A percentile compares a stretch with the other conserved stretches of the same genome.
Conservation (phyloP, 1,139 yeast species). For the Taiozyma sp. region DNA sequence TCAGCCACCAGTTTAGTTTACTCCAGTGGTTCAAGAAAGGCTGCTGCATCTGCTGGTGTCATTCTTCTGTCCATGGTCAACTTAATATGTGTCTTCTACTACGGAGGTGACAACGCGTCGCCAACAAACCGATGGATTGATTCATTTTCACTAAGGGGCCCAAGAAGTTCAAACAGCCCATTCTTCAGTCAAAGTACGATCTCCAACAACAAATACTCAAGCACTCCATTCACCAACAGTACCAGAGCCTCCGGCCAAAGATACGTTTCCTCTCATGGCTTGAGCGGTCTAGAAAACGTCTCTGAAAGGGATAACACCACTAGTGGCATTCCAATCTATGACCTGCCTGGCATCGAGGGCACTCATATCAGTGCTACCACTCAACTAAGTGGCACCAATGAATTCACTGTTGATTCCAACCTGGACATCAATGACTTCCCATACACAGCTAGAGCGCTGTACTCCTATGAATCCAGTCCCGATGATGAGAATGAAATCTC, state of each 20-base stretch:
- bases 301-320: constrained; percentile 17
- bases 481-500: constrained; percentile 92
- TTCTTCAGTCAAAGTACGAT: constrained; percentile 28
- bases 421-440: constrained; percentile 48
- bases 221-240: constrained; percentile 1
- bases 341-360: constrained; percentile 31
- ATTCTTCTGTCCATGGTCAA: constrained; percentile 77
- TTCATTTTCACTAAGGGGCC: constrained; percentile 51
- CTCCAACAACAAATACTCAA: constrained; percentile 9
- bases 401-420: constrained; percentile 13
- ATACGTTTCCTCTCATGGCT: constrained; percentile 32
- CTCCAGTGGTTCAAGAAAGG: constrained; percentile 52
- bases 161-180: constrained; percentile 29
- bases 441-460: constrained; percentile 81
- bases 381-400: constrained; percentile 6
- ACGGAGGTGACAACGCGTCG: constrained; percentile 75
- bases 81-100: constrained; percentile 76
- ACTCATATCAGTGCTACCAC: constrained; percentile 15
- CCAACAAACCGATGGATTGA: constrained; percentile 83
- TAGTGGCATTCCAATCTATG: constrained; percentile 18
- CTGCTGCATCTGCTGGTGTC: constrained; percentile 92
- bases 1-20: constrained; percentile 78
- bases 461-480: constrained; percentile 86
- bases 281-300: constrained; percentile 31
- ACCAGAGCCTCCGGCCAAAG: constrained; percentile 16